Evolutionary conservation across 1,284 basidiomycete species (phyloP), one percentile per base, ranked within the genome.

Genomic region (Ustilago tritici): DNA sequence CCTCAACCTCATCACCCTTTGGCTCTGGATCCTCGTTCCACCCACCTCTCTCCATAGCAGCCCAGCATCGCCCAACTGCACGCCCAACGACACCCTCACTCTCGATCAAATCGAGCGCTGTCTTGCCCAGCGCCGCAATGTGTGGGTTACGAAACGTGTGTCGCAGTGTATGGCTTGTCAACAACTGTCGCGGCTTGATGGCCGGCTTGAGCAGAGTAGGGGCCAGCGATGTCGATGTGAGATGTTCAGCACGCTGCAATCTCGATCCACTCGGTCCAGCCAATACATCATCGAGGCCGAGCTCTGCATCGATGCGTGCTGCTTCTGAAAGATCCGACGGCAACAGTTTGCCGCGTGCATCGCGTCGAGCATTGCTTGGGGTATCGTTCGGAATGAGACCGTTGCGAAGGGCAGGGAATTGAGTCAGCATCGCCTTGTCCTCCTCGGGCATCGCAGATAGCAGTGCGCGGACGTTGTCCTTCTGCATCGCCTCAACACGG

Each of bases 81-180:
- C 81, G 73, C 2, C 77, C 72, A n/a, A 86, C 76, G 6, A 76
- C 72, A 23, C 78, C 75, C 56, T 86, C 84, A 59, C 83, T 84
- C 56, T 85, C 84, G 40, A 80, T 68, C 43, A 86, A 64, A 49
- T 86, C 84, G n/a, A 85, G 68, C 7, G 84, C 84, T 31, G 84
- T 85, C 66, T 83, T 82, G 63, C 78, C 79, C 4, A 86, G 66
- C 1, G 84, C 82, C 4, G 75, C 78, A 43, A 86, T 81, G 73
- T 86, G 84, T 31, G 84, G 82, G 55, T 86, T 85, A 38, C 79
- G 71, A 67, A 86, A 86, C 6, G 79, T 85, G 58, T 85, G 84
- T 19, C 78, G 78, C 34, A 86, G 77, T 31, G 83, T 82, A 41
- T 82, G 80, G 59, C 80, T 82, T n/a, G 80, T 73, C 46, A 86